Evolutionary conservation across 1,284 basidiomycete genomes (phyloP).

Genomic region (Stygiomarasmius scandens): DNA sequence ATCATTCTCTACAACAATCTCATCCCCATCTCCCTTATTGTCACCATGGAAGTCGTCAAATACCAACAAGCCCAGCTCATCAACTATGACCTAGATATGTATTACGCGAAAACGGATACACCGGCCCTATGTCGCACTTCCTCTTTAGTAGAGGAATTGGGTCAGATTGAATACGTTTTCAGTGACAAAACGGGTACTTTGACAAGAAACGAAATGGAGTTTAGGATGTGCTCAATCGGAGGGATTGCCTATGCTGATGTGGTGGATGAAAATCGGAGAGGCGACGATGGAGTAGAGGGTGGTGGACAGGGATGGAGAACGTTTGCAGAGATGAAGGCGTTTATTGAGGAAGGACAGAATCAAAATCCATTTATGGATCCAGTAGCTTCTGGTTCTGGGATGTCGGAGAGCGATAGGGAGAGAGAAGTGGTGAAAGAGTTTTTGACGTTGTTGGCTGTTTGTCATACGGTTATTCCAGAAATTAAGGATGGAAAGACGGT

Average conservation of each 20-base stretch:
- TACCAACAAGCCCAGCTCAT: constrained; percentile 97
- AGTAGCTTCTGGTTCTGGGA: constrained; percentile 36
- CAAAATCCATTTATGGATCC: constrained; percentile 59
- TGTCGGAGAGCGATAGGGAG: constrained; percentile 40
- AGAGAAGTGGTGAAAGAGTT: constrained; percentile 81
- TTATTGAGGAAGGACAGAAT: constrained; percentile 47
- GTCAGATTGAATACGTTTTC: constrained; percentile 98
- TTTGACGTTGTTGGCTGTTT: constrained; percentile 89
- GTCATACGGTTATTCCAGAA: constrained; percentile 99
- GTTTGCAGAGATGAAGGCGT: constrained; percentile 69
- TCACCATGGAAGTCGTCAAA: constrained; percentile 99
- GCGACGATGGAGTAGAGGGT: constrained; percentile 53
- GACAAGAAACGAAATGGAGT: constrained; percentile 99
- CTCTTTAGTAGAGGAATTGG: constrained; percentile 96
- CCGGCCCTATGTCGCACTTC: constrained; percentile 97
- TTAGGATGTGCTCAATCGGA: constrained; percentile 87
- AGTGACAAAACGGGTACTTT: constrained; percentile 98
- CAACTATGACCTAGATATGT: constrained; percentile 97
- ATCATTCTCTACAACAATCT: constrained; percentile 99
- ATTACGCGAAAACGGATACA: constrained; percentile 92
- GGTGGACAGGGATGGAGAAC: constrained; percentile 67
- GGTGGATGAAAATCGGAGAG: constrained; percentile 82
- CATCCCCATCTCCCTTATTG: constrained; percentile 98
- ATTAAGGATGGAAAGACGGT: constrained; percentile 80
- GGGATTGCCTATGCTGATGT: constrained; percentile 90